Evolutionary conservation across 495 filamentous ascomycete species (phyloP).

Genomic region (Aspergillus asperescens): DNA sequence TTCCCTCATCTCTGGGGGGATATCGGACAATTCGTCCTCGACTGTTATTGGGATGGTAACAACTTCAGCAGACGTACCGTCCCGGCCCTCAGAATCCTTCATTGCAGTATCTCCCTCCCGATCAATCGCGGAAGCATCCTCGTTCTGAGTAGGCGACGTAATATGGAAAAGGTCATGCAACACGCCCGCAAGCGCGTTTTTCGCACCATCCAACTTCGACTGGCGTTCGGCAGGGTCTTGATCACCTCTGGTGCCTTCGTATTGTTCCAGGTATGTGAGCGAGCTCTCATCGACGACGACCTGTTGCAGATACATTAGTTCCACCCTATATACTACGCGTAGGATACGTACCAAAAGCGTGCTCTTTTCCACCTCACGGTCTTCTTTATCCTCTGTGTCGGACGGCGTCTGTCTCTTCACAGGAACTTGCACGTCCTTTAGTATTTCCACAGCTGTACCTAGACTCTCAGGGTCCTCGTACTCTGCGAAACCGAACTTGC

Average conservation of each 20-base stretch:
- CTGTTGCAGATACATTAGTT: constrained; percentile 23
- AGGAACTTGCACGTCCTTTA: constrained; percentile 82
- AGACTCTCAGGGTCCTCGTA: constrained; percentile 91
- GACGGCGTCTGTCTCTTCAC: constrained; percentile 58
- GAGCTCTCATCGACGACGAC: constrained; percentile 80
- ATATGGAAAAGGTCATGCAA: constrained; percentile 72
- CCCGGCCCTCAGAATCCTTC: constrained; percentile 56
- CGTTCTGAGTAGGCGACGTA: constrained; percentile 41
- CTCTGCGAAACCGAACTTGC: constrained; percentile 92
- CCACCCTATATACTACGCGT: not conserved
- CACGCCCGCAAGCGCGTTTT: constrained; percentile 56
- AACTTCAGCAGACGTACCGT: constrained; percentile 59
- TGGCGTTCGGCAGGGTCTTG: constrained; percentile 61
- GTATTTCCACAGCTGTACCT: constrained; percentile 76
- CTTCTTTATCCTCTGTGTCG: constrained; percentile 46
- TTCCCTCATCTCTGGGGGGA: constrained; percentile 94
- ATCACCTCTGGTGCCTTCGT: constrained; percentile 58
- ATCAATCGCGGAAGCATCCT: constrained; percentile 45
- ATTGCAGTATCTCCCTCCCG: constrained; percentile 67
- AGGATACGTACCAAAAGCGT: constrained; percentile 53
- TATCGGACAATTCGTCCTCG: constrained; percentile 93
- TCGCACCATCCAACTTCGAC: constrained; percentile 63
- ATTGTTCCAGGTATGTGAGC: constrained; percentile 74
- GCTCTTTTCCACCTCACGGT: constrained; percentile 60
- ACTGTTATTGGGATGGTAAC: constrained; percentile 84